These are phyloP conservation scores for Pleomassaria siparia DNA, from an alignment of 2,329 filamentous ascomycete genomes.

Conservation along the genomic window DNA sequence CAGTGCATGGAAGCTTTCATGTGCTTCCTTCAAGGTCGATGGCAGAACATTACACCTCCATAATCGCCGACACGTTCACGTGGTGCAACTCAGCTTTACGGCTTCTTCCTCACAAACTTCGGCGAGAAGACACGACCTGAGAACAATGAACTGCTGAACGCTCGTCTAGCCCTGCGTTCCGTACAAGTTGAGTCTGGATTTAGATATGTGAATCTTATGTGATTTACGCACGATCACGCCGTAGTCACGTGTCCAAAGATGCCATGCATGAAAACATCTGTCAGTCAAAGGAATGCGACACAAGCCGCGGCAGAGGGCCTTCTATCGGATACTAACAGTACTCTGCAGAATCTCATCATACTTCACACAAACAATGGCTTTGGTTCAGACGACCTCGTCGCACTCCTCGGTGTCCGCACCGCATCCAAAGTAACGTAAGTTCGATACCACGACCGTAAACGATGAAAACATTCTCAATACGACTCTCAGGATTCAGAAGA, in stretches of 20 bases:
- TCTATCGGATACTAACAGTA: constrained; percentile 48
- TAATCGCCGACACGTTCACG: too few species aligned
- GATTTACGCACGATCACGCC: constrained; percentile 52
- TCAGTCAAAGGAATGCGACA: constrained; percentile 52
- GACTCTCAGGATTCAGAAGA: constrained; percentile 55
- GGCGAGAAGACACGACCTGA: constrained; percentile 40
- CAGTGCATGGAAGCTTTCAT: too few species aligned
- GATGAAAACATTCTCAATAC: constrained; percentile 49
- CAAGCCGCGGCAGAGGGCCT: constrained; percentile 46
- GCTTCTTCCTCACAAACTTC: constrained; percentile 43
- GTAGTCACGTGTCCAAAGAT: constrained; percentile 56
- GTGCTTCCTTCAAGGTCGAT: constrained; percentile 25
- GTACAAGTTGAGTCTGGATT: constrained; percentile 49
- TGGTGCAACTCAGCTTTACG: constrained; percentile 48
- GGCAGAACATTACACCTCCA: constrained; percentile 36
- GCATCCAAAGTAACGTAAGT: constrained; percentile 51
- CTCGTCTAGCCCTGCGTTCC: constrained; percentile 41
- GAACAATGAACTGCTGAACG: constrained; percentile 51
- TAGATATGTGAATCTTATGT: constrained; percentile 58
- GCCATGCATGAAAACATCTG: constrained; percentile 53
- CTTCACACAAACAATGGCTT: constrained; percentile 57
- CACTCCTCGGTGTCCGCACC: constrained; percentile 58
- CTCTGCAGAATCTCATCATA: constrained; percentile 47
- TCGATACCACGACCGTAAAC: constrained; percentile 38
- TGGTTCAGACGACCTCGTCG: constrained; percentile 52